Evolutionary conservation across 345 rosid genomes (phyloP), one percentile per base, ranked within the genome.

Genomic region (Boechera stricta): DNA sequence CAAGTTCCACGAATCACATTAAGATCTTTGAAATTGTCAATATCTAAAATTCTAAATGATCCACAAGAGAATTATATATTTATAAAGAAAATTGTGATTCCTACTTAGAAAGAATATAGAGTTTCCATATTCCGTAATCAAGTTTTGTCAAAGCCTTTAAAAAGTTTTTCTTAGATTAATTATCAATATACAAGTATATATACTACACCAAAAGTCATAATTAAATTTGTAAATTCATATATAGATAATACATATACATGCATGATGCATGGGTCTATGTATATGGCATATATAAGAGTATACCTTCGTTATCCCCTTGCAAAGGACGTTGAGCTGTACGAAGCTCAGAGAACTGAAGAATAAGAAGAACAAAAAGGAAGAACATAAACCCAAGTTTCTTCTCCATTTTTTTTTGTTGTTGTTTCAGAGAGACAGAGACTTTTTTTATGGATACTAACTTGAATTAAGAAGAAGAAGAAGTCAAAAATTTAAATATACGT

Each of bases 291-390:
- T 10, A 55, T 35, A 41, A 65, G 33, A 5, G 6, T 16, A 62
- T 69, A 76, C 80, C 80, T 76, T 76, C 64, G 44, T 62, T n/a
- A 42, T 76, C 51, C 52, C 61, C 32, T 28, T 69, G 64, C 36
- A 8, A n/a, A 53, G 75, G 70, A 53, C 49, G 32, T 53, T 41
- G 75, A 69, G 70, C 75, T 24, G 41, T 16, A 69, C 9, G 49
- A 76, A 53, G 70, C 41, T 69, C 41, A 69, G 45, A 53, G 12
- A 60, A 33, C 41, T 53, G 80, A 62, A 76, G 69, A 61, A 39
- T 0, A 39, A 76, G 65, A 45, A 71, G 32, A 21, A 42, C 48
- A 10, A 61, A 69, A 15, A 76, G 8, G 21, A 76, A 24, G 64
- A 69, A 53, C 49, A 54, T 10, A 24, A 69, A 32, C 49, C 64